Conservation (phyloP, 2,329 filamentous ascomycete species). For the Xylaria hypoxylon region DNA sequence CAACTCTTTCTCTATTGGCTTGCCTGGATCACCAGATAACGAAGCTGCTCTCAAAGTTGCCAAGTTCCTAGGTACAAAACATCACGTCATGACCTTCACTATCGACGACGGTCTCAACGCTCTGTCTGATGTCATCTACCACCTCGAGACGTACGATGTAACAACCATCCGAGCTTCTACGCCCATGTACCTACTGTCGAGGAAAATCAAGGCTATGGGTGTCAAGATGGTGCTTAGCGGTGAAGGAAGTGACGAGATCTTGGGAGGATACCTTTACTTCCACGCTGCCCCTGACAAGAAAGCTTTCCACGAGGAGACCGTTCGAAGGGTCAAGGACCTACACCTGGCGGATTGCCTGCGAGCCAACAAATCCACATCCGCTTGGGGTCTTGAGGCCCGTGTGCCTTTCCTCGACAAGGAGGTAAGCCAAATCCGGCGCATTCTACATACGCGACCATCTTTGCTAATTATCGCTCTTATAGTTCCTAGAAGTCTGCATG, state of each 20-base stretch:
- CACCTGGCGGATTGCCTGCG: conserved; percentile 96
- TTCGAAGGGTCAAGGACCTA: conserved; percentile 94
- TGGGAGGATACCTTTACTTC: conserved; percentile 99
- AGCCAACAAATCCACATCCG: conserved; percentile 98
- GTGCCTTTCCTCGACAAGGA: conserved; percentile 98
- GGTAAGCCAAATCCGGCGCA: conserved; percentile 57
- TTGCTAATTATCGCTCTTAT: conserved; percentile 1
- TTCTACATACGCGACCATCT: not conserved
- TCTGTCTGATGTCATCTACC: conserved; percentile 96
- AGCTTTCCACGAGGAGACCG: conserved; percentile 95
- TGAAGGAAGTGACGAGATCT: conserved; percentile 97
- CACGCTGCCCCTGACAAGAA: conserved; percentile 90
- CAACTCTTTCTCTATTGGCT: conserved; percentile 98
- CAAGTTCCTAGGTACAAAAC: conserved; percentile 96
- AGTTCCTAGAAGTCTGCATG: conserved; percentile 94
- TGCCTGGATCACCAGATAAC: conserved; percentile 92
- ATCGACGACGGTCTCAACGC: conserved; percentile 97
- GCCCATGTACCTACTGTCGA: conserved; percentile 96
- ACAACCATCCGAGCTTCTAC: conserved; percentile 98
- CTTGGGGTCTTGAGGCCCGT: conserved; percentile 97
- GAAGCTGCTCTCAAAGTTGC: conserved; percentile 92
- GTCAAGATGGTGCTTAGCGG: conserved; percentile 99
- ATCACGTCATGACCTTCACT: conserved; percentile 98
- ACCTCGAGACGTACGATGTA: conserved; percentile 97
- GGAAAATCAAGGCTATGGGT: conserved; percentile 99